These are phyloP conservation scores for Rosa lucieae DNA, from an alignment of 306 rosid genomes.

Conservation along the genomic window DNA sequence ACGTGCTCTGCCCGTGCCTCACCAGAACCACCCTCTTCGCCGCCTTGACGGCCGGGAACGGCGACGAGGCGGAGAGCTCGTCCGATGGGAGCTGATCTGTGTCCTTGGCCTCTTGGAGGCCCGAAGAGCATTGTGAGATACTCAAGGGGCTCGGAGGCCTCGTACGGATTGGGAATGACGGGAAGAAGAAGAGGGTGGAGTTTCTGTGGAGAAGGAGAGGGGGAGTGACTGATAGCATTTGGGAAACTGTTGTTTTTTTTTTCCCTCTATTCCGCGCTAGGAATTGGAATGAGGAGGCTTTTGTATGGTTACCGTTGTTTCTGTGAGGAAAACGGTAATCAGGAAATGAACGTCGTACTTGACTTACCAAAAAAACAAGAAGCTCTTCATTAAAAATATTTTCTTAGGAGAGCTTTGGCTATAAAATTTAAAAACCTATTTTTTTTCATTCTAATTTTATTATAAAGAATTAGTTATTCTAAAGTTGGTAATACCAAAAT, in stretches of 20 bases:
- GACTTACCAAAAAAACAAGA: no score
- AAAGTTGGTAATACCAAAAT: no score
- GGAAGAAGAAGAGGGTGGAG: background rate
- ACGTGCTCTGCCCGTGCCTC: conserved; percentile 94
- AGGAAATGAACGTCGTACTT: no score
- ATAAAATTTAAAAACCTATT: no score
- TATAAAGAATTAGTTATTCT: no score
- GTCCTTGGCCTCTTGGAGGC: conserved; percentile 40
- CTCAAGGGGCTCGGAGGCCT: conserved; percentile 10
- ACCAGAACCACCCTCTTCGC: conserved; percentile 85
- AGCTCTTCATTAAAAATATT: no score
- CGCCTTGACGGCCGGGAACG: conserved; percentile 48
- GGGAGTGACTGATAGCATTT: conserved; percentile 41
- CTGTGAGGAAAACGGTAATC: no score
- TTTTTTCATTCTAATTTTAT: no score
- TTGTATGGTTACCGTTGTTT: conserved; percentile 23
- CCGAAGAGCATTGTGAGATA: conserved; percentile 46
- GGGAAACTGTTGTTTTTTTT: background rate
- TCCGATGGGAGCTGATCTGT: conserved; percentile 24
- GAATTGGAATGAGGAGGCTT: background rate
- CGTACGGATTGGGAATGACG: background rate
- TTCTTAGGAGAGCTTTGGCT: no score
- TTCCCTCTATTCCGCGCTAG: conserved; percentile 11
- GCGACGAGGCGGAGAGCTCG: conserved; percentile 37
- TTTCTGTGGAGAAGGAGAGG: background rate